Base-by-base conservation (phyloP, 331 rosid species). In the Acacia pycnantha region DNA sequence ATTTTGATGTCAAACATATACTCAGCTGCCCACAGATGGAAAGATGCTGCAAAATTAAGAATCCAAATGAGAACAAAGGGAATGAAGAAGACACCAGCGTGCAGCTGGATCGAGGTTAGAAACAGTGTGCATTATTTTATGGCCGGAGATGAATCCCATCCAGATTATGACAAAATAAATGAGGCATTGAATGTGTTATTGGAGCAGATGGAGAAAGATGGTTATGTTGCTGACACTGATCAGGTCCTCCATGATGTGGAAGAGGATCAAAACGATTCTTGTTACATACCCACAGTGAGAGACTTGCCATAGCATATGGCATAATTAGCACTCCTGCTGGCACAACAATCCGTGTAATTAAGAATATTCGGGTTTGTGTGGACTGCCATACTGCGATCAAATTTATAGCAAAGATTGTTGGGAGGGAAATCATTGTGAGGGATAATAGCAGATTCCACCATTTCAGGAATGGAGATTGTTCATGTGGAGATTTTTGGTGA, bases 401-500 rank as follows among this genome's bases (percentile, higher is more conserved):
- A 72, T 87, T 75, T 79, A 87, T 87, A 33, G 69, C 86, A 18
- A 87, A 82, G 73, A 82, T 87, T 82, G 90, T 84, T 76, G 88
- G 84, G 48, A 81, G 90, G 84, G 90, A 87, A 79, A 87, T 84
- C 26, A 48, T 84, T 35, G 88, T 87, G 53, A 82, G 88, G 85
- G 90, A 87, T 50, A 87, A 79, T 22, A 87, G 85, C 75, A 77
- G 90, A 46, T 87, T 87, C 77, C 90, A 87, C 76, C 90, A 87
- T 84, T 87, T 87, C 69, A 79, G 72, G 62, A 84, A 79, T 16
- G 90, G 90, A 40, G 70, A 74, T 79, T 87, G 90, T 79, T 87
- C 90, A 4, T 87, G 90, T 65, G 88, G 86, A 70, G 90, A 87
- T 82, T 84, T 82, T 81, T 87, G 90, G 90, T 87, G 86, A 87